Percentiles rank a stretch among this genome's conserved stretches.
phyloP scores from a whole-genome alignment of 352 stramenopile species.

The Phytophthora macrochlamydospora region DNA sequence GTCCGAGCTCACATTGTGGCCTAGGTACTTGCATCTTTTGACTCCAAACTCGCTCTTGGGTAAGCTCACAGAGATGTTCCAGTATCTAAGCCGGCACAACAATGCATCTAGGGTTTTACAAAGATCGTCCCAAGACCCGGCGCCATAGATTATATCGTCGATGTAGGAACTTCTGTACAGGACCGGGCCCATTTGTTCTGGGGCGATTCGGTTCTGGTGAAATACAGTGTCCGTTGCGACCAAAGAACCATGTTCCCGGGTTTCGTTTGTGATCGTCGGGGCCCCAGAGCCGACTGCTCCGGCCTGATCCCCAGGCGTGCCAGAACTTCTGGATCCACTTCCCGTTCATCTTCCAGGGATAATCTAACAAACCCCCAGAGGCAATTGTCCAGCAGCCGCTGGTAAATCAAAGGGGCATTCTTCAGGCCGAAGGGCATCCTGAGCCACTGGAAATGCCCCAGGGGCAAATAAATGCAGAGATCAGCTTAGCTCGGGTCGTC shows the following conservation, averaged over 20 bases:
- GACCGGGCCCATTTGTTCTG: not conserved
- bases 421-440: constrained; percentile 24
- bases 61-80: constrained; percentile 23
- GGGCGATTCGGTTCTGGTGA: no score
- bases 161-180: constrained; percentile 27
- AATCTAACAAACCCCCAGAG: constrained; percentile 5
- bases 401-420: constrained; percentile 16
- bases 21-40: constrained; percentile 11
- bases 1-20: constrained; percentile 3
- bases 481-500: constrained; percentile 7
- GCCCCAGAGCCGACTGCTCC: no score
- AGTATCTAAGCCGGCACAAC: constrained; percentile 14
- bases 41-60: constrained; percentile 30
- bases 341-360: not conserved
- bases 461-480: constrained; percentile 22
- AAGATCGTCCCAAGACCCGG: constrained; percentile 12
- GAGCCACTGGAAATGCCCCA: constrained; percentile 21
- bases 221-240: no score
- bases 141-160: constrained; percentile 22
- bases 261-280: no score
- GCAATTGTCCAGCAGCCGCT: constrained; percentile 13
- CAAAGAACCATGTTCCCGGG: no score
- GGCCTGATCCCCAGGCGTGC: not conserved
- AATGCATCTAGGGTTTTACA: constrained; percentile 8
- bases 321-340: not conserved